Evolutionary conservation across 495 filamentous ascomycete genomes (phyloP), one percentile per base, ranked within the genome.

Genomic region (Hypoxylon subgilvum): DNA sequence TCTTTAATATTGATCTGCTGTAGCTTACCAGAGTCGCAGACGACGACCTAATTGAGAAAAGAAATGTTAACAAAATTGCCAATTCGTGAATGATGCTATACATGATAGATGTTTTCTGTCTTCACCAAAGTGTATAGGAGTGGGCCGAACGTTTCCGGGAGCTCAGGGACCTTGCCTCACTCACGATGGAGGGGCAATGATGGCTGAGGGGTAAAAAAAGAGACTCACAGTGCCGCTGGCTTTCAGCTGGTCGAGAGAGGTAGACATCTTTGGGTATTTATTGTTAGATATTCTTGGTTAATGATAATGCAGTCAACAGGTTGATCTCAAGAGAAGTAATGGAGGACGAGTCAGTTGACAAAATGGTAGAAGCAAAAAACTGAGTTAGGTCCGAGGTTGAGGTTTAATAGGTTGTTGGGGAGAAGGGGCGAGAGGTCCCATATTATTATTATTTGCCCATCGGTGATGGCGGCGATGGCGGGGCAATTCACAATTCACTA

Each of bases 241-340:
- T 82, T 98, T 98, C 68, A 98, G 84, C 80, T 97, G 92, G 67
- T 97, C 94, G 57, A 98, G 86, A 77, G 93, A 90, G 76, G 72
- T 87, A 69, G 89, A 73, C 91, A 96, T 96, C n/a, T 60, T 67
- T 87, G 46, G 40, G 14, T 35, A 22, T 43, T 22, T 50, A 19
- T 32, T 67, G 27, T 44, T 51, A 28, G 56, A 18, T 51, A 42
- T 40, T 48, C 61, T 51, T 48, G 45, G 58, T 34, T 54, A 60
- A 17, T 34, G 19, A 31, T 44, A 16, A 31, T 31, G 35, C 22
- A 43, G 19, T n/a, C 6, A 13, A 27, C 0, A 28, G 49, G 30
- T 58, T 42, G 45, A 23, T 52, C 18, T 17, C 3, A 14, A 27
- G 18, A 5, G 21, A 10, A 35, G 13, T 22, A 31, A 44, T 27